Evolutionary conservation across 352 stramenopile genomes (phyloP), one percentile per base, ranked within the genome.

Genomic region (Phytopythium boreale): DNA sequence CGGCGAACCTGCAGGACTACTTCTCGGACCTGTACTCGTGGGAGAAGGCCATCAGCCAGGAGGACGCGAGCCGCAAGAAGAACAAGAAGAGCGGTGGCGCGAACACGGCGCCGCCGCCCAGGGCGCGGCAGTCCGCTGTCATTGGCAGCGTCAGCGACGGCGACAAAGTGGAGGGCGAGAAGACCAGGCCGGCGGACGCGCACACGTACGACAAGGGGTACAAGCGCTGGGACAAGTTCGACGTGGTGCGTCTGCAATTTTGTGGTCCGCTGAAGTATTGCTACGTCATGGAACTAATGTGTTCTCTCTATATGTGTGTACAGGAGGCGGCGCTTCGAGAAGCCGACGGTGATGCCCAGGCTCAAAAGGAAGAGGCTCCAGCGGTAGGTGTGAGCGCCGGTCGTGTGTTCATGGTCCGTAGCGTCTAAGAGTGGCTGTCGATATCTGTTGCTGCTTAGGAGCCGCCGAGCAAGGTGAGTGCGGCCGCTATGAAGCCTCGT

Each of bases 201-300:
- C 91, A 97, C 50, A 95, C 88, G 31, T 89, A 97, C 63, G 88
- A 97, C 61, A 94, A 94, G 66, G 88, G 89, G 43, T 97, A 97
- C 74, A 81, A 90, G 44, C 91, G 92, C 49, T 97, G 89, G 91
- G 86, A 90, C 26, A 87, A 80, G 37, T 97, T 97, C 59, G 88
- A 97, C 43, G 84, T 93, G 56, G 91, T 94, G 70, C 11, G 69
- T 62, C 58, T 14, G 9, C 17, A 34, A 34, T 3, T 34, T 34
- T 34, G 29, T 34, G 29, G 3, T 34, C 29, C 4, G 29, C 29
- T 34, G 4, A 34, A 7, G 8, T 51, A 29, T 31, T 39, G 46
- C 20, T 27, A 12, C 19, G 14, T 9, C 36, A 20, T 15, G 53
- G n/a, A 66, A 39, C 41, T 41, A 26, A 24, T 39, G 34, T 10